Percentiles rank a stretch among this genome's conserved stretches.
These are phyloP conservation scores for Neurospora sublineolata DNA, from an alignment of 495 filamentous ascomycete genomes.

Conservation along the genomic window DNA sequence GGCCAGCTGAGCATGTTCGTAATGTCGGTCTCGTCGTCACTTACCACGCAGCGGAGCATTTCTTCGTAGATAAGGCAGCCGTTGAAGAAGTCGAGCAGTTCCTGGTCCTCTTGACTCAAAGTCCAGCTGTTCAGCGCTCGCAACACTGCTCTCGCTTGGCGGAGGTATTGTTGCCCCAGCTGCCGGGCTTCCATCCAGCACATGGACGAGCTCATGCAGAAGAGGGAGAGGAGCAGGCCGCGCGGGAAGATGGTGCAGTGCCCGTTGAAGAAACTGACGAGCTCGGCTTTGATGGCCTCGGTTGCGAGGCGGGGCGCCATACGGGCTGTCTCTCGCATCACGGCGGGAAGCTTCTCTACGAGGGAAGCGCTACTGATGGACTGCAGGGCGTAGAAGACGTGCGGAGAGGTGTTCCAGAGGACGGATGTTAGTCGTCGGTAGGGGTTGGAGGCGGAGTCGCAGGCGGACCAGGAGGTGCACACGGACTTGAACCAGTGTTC, in stretches of 20 bases:
- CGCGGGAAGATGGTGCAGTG: slow-evolving; percentile 13
- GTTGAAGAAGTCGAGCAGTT: slow-evolving; percentile 22
- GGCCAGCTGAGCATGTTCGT: slow-evolving; percentile 25
- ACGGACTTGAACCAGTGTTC: slow-evolving; percentile 29
- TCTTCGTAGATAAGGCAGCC: slow-evolving; percentile 27
- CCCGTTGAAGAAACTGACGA: slow-evolving; percentile 11
- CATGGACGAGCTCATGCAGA: slow-evolving; percentile 29
- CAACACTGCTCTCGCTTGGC: slow-evolving; percentile 17
- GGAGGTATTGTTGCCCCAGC: slow-evolving; percentile 18
- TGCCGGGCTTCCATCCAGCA: slow-evolving; percentile 24
- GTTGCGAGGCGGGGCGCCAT: slow-evolving; percentile 14
- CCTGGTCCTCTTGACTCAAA: slow-evolving; percentile 8
- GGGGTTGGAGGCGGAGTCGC: slow-evolving; percentile 19
- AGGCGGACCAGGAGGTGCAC: slow-evolving; percentile 23
- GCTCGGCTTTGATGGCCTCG: slow-evolving; percentile 18
- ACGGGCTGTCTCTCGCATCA: slow-evolving; percentile 20
- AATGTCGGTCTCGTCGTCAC: slow-evolving; percentile 21
- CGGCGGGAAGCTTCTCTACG: slow-evolving; percentile 21
- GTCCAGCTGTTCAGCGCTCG: slow-evolving; percentile 10
- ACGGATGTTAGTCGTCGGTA: slow-evolving; percentile 18
- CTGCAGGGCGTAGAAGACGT: slow-evolving; percentile 20
- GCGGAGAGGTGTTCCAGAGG: slow-evolving; percentile 16
- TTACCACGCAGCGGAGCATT: slow-evolving; percentile 26
- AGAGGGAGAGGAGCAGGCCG: slow-evolving; percentile 19
- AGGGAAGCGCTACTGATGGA: slow-evolving; percentile 21